Percentiles rank a stretch among this genome's conserved stretches.
Evolutionary conservation across 2,329 filamentous ascomycete species (phyloP).

Genomic region (Elsinoe necatrix): DNA sequence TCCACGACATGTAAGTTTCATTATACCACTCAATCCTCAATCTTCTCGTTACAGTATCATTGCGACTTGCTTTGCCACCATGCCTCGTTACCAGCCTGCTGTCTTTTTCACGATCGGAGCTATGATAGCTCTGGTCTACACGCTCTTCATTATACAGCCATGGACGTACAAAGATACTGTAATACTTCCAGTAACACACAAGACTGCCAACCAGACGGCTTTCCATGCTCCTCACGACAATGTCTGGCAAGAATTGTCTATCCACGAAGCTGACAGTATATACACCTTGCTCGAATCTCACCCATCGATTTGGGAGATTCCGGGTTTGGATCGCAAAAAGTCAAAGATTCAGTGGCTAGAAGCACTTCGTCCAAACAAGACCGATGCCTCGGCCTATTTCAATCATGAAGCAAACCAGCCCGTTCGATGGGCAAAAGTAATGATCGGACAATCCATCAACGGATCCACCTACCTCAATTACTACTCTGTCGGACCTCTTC

Average conservation of each 20-base stretch:
- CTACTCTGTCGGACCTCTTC: slow-evolving; percentile 44
- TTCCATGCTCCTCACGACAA: slow-evolving; percentile 6
- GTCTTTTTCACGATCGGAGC: background rate
- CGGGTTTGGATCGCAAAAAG: background rate
- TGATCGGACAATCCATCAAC: slow-evolving; percentile 35
- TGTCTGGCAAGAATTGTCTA: slow-evolving; percentile 10
- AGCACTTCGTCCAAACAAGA: slow-evolving; percentile 43
- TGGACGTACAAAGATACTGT: background rate
- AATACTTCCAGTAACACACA: background rate
- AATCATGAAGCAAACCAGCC: slow-evolving; percentile 33
- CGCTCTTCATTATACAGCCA: slow-evolving; percentile 4
- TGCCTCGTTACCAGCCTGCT: background rate
- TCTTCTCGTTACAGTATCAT: background rate
- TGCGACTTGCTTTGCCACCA: background rate
- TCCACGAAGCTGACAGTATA: slow-evolving; percentile 2
- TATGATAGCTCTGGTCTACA: background rate
- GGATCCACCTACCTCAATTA: slow-evolving; percentile 35
- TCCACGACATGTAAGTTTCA: background rate
- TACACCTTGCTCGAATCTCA: background rate
- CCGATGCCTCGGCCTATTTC: slow-evolving; percentile 39
- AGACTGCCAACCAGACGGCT: background rate
- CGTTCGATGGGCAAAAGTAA: slow-evolving; percentile 38
- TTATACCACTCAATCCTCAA: background rate
- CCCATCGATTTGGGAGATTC: background rate
- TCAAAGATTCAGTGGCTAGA: slow-evolving; percentile 24